Evolutionary conservation across 2,329 filamentous ascomycete species (phyloP).

Genomic region (Golovinomyces cichoracearum): DNA sequence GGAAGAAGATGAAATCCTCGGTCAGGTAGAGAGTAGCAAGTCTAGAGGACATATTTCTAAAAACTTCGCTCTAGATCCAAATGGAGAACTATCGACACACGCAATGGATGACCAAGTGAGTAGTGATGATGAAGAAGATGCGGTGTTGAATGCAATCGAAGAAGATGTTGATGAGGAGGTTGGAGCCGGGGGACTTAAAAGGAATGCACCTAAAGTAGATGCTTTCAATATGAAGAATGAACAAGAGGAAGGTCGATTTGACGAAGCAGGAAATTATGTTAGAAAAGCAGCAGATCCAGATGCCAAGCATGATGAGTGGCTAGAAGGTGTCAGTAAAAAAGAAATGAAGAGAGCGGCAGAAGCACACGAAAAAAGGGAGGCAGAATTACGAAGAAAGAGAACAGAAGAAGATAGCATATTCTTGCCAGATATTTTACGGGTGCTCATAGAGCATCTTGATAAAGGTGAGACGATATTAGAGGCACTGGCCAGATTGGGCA

Average conservation of each 20-base stretch:
- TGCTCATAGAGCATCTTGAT: constrained; percentile 48
- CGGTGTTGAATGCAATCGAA: constrained; percentile 49
- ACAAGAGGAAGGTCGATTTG: constrained; percentile 78
- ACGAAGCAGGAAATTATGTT: constrained; percentile 74
- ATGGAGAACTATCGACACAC: constrained; percentile 18
- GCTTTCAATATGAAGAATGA: constrained; percentile 86
- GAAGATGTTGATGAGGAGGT: constrained; percentile 68
- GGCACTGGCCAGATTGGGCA: constrained; percentile 57
- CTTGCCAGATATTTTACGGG: constrained; percentile 45
- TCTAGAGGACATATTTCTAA: constrained; percentile 40
- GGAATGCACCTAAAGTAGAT: constrained; percentile 77
- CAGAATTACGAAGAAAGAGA: constrained; percentile 44
- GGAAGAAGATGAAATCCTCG: constrained; percentile 40
- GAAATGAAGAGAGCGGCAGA: constrained; percentile 72
- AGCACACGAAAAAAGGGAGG: constrained; percentile 64
- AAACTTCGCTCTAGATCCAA: constrained; percentile 33
- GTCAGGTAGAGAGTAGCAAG: constrained; percentile 49
- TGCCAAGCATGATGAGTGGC: constrained; percentile 72
- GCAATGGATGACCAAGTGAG: constrained; percentile 19
- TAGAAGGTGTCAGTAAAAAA: constrained; percentile 78
- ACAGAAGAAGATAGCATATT: constrained; percentile 49
- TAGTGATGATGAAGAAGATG: constrained; percentile 39
- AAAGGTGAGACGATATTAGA: constrained; percentile 68
- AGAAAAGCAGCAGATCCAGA: constrained; percentile 74
- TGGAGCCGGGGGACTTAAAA: constrained; percentile 71